phyloP scores from a whole-genome alignment of 1,284 basidiomycete species.

The Naganishia sp. region DNA sequence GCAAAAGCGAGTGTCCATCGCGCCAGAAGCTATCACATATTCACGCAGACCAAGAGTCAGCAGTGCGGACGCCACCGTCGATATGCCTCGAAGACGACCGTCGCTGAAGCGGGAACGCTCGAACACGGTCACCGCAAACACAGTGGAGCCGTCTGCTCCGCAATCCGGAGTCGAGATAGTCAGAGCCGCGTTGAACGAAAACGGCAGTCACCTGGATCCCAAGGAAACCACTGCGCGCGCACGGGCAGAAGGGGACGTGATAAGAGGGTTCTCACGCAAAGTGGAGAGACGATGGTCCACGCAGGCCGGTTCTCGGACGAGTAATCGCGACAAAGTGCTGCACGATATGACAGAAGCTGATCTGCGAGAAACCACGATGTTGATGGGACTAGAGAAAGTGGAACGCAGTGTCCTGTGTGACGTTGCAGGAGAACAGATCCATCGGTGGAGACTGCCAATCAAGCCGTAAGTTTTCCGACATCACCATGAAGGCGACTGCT shows the following conservation, averaged over 20 bases:
- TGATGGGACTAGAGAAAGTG: slow-evolving; percentile 48
- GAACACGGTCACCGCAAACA: neutral
- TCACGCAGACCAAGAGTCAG: slow-evolving; percentile 3
- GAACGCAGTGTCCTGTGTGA: slow-evolving; percentile 44
- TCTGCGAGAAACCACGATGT: slow-evolving; percentile 53
- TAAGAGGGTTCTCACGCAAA: slow-evolving; percentile 23
- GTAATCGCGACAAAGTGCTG: slow-evolving; percentile 51
- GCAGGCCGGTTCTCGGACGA: slow-evolving; percentile 4
- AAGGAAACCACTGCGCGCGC: slow-evolving; percentile 8
- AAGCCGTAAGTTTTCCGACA: slow-evolving; percentile 29
- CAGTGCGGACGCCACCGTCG: neutral
- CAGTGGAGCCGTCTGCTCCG: neutral
- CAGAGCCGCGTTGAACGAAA: slow-evolving; percentile 12
- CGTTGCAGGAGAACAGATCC: slow-evolving; percentile 44
- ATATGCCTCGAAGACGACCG: neutral
- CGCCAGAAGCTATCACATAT: slow-evolving; percentile 1
- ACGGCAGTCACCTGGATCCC: slow-evolving; percentile 2
- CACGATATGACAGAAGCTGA: slow-evolving; percentile 61
- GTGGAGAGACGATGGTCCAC: slow-evolving; percentile 18
- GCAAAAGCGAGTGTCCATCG: slow-evolving; percentile 10
- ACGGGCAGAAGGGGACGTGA: slow-evolving; percentile 26
- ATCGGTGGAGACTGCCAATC: slow-evolving; percentile 38
- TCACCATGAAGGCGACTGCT: slow-evolving; percentile 49
- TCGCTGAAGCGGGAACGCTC: slow-evolving; percentile 15
- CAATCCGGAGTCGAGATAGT: slow-evolving; percentile 21